Percentiles rank a stretch among this genome's conserved stretches.
Conservation (phyloP, 2,329 filamentous ascomycete genomes). For the Fusarium anguioides region DNA sequence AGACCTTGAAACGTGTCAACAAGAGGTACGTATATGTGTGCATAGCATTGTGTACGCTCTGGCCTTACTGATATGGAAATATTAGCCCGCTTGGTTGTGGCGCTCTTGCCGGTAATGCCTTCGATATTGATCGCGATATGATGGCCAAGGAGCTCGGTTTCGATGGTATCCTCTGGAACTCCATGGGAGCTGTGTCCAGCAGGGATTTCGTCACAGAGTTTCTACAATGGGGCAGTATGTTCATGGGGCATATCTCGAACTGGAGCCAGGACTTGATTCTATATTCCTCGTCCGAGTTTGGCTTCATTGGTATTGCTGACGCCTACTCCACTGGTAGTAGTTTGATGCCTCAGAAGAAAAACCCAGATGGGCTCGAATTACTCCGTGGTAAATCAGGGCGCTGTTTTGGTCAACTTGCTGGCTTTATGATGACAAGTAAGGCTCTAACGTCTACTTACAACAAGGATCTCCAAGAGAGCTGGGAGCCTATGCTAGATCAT, state of each 20-base stretch:
- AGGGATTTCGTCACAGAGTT: conserved; percentile 79
- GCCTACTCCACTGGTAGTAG: conserved; percentile 38
- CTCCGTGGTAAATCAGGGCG: conserved; percentile 46
- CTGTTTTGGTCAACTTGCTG: conserved; percentile 57
- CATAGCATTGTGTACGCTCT: no score
- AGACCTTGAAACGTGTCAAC: conserved; percentile 42
- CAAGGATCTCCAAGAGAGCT: conserved; percentile 81
- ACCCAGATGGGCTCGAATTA: conserved; percentile 42
- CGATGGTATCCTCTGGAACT: conserved; percentile 74
- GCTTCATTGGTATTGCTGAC: conserved; percentile 33
- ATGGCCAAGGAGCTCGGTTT: conserved; percentile 51
- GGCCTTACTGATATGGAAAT: no score
- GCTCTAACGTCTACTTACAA: conserved; percentile 80
- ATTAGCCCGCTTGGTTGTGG: conserved; percentile 45
- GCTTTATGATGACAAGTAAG: conserved; percentile 70
- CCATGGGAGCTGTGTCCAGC: conserved; percentile 75
- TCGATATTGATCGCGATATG: conserved; percentile 47
- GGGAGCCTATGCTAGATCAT: conserved; percentile 80
- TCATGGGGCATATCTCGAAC: conserved; percentile 77
- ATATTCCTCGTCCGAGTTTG: conserved; percentile 42
- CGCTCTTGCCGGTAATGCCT: conserved; percentile 44
- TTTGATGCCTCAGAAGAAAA: conserved; percentile 41
- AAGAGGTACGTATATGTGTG: neutral
- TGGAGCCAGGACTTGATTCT: conserved; percentile 81
- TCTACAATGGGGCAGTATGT: conserved; percentile 75